Evolutionary conservation across 2,329 filamentous ascomycete species (phyloP), one percentile per base, ranked within the genome.

Genomic region (Beauveria scarabaeidicola): DNA sequence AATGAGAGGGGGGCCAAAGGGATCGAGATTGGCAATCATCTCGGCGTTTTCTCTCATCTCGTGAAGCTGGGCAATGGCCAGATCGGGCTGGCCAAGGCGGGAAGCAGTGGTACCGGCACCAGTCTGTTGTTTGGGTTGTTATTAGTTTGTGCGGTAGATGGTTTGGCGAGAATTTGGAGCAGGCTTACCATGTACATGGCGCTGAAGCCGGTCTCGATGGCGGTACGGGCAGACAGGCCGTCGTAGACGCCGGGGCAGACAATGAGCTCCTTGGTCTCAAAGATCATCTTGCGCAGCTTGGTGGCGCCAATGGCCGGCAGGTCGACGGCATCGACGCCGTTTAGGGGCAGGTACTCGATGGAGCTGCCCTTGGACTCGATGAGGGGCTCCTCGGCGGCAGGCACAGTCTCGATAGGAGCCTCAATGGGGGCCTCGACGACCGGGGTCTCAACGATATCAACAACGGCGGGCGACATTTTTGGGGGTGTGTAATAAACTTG

Each of bases 211-310:
- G 82, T 74, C 52, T 78, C 74, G 25, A 87, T 74, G 1, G 85
- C 84, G 61, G 88, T 80, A 1, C 86, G 76, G 0, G 86, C 84
- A 1, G 83, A 84, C 52, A 87, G 78, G 8, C 86, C 86, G 74
- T 89, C 86, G 66, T 87, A 87, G 1, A 89, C 85, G 48, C 86
- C 85, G 0, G 85, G 85, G 61, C 81, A 84, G 5, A 86, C 77
- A 46, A 88, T 67, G 47, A 80, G 70, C 53, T 76, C 72, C 25
- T 73, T 68, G 19, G 71, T 67, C 40, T 77, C 70, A 1, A 68
- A 67, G 21, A 81, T 69, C 62, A 74, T 72, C 48, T 72, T 67
- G 51, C 76, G 73, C 46, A 80, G 74, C 64, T 69, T 72, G 19
- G 72, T 68, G 46, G 69, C 69, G 8, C 63, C 68, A n/a, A 63